A percentile compares a stretch with the other conserved stretches of the same genome.
Conservation (phyloP, 2,329 filamentous ascomycete genomes). For the Penicillium nordicum region DNA sequence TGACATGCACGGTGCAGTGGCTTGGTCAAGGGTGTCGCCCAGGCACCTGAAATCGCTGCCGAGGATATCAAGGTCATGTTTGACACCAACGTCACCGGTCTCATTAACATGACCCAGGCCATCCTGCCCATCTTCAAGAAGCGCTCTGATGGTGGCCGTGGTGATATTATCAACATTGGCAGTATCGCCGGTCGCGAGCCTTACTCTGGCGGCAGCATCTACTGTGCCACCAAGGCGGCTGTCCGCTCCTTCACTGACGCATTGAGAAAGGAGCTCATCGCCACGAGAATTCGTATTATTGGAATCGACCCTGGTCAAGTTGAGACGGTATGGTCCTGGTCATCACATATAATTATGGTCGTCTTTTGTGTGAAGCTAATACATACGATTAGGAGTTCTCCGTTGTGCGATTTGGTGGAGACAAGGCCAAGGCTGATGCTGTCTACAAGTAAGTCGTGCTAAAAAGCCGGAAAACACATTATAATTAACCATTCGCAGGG, state of each 20-base stretch:
- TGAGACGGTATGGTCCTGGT: slow-evolving; percentile 63
- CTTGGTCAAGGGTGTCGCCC: slow-evolving; percentile 81
- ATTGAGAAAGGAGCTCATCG: slow-evolving; percentile 76
- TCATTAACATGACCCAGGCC: slow-evolving; percentile 96
- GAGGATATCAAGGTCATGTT: slow-evolving; percentile 88
- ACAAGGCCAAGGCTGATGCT: slow-evolving; percentile 83
- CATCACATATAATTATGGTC: background rate
- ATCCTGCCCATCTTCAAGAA: slow-evolving; percentile 78
- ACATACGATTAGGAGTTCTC: slow-evolving; percentile 67
- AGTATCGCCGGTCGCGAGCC: slow-evolving; percentile 86
- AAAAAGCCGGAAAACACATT: too few relatives aligned
- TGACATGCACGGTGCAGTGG: slow-evolving; percentile 54
- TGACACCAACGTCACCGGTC: slow-evolving; percentile 84
- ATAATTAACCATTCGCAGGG: slow-evolving; percentile 46
- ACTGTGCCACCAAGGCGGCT: slow-evolving; percentile 90
- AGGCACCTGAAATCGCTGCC: slow-evolving; percentile 76
- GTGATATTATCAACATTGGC: slow-evolving; percentile 95
- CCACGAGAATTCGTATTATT: slow-evolving; percentile 76
- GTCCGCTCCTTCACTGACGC: slow-evolving; percentile 80
- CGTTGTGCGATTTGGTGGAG: slow-evolving; percentile 80
- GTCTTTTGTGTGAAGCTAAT: background rate
- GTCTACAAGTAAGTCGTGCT: slow-evolving; percentile 69
- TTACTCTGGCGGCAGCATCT: slow-evolving; percentile 82
- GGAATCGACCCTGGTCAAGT: slow-evolving; percentile 90
- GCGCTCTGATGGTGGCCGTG: slow-evolving; percentile 65